phyloP scores from a whole-genome alignment of 176 grass and related monocot genomes.

The Aegilops bicornis region DNA sequence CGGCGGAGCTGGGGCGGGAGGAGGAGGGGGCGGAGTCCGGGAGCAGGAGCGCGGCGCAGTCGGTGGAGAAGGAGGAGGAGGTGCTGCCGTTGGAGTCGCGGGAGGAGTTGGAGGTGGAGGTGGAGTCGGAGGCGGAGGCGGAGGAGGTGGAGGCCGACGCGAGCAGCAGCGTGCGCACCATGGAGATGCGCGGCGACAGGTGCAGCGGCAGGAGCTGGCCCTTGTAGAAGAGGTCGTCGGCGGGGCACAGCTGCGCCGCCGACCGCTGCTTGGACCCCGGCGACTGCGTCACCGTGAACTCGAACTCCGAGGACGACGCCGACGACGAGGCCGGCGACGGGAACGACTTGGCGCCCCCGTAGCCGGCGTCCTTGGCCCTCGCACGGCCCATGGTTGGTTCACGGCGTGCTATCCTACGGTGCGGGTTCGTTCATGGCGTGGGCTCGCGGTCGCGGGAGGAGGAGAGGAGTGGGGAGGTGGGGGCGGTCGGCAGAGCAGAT shows the following conservation, averaged over 20 bases:
- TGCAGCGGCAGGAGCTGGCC: conserved; percentile 97
- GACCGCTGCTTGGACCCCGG: conserved; percentile 72
- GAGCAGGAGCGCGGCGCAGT: conserved; percentile 53
- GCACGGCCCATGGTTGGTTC: conserved; percentile 32
- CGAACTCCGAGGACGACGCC: conserved; percentile 90
- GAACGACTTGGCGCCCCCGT: conserved; percentile 48
- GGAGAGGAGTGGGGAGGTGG: conserved; percentile 11
- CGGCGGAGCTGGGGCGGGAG: conserved; percentile 89
- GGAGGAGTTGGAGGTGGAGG: conserved; percentile 62
- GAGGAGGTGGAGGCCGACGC: conserved; percentile 74
- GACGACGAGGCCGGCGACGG: conserved; percentile 78
- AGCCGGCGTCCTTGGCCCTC: conserved; percentile 31
- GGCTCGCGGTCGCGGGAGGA: background rate
- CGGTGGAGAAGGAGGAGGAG: conserved; percentile 66
- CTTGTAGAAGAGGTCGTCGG: conserved; percentile 98
- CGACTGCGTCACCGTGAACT: conserved; percentile 89
- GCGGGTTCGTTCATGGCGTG: conserved; percentile 26
- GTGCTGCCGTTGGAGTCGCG: conserved; percentile 77
- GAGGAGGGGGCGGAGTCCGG: conserved; percentile 68
- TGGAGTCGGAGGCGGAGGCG: conserved; percentile 70
- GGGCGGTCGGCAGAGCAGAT: conserved; percentile 5
- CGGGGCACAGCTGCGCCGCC: conserved; percentile 75
- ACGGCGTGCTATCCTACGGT: background rate
- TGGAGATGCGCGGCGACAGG: conserved; percentile 87
- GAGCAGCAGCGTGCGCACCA: conserved; percentile 94